phyloP scores from a whole-genome alignment of 345 rosid species.

The Eucalyptus curtisii region DNA sequence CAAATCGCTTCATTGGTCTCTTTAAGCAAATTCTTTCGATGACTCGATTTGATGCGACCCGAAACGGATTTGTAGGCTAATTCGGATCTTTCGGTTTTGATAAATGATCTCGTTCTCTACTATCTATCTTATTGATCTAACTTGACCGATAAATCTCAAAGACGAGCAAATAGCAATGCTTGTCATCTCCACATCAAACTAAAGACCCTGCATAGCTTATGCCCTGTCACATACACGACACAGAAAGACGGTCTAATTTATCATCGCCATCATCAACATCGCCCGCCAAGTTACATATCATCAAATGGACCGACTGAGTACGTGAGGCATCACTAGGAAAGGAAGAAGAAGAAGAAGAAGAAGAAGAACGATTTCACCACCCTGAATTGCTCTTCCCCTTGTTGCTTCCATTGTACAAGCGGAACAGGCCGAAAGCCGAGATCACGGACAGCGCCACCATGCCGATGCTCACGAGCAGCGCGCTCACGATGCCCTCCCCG shows the following conservation, averaged over 20 bases:
- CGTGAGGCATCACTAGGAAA: not conserved
- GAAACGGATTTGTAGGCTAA: not conserved
- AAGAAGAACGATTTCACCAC: not conserved
- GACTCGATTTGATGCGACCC: not conserved
- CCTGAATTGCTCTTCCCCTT: slow-evolving; percentile 13
- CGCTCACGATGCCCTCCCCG: slow-evolving; percentile 45
- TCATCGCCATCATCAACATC: not conserved
- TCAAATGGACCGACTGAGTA: not conserved
- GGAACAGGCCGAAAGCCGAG: slow-evolving; percentile 80
- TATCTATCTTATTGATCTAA: not conserved
- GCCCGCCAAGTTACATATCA: not conserved
- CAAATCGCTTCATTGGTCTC: not conserved
- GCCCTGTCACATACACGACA: not conserved
- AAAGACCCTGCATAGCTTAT: not conserved
- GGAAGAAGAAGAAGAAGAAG: accelerated
- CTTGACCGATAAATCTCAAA: not conserved
- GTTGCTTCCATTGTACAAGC: slow-evolving; percentile 37
- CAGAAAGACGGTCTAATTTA: not conserved
- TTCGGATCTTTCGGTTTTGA: not conserved
- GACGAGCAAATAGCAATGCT: not conserved
- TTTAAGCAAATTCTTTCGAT: not conserved
- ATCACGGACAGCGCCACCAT: slow-evolving; percentile 50
- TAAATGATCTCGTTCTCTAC: not conserved
- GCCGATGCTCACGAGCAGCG: slow-evolving; percentile 36
- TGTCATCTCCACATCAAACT: not conserved